Evolutionary conservation across 2,329 filamentous ascomycete genomes (phyloP).

Genomic region (Aureobasidium sp.): DNA sequence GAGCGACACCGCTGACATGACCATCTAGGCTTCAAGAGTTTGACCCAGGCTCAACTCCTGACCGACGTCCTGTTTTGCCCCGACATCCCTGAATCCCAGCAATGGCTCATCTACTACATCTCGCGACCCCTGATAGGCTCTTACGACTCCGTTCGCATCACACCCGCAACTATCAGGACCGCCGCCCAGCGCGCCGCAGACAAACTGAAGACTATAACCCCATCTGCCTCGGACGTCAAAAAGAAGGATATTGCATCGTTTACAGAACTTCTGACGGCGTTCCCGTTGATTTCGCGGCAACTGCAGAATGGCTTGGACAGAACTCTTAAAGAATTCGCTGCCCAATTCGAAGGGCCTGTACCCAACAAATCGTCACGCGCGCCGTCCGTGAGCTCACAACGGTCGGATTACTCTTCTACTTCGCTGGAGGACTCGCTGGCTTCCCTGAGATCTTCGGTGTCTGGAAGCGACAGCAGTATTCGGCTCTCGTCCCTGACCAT

Average conservation of each 20-base stretch:
- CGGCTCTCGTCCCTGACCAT: constrained; percentile 53
- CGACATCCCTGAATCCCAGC: constrained; percentile 77
- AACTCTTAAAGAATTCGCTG: constrained; percentile 81
- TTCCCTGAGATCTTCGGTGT: constrained; percentile 28
- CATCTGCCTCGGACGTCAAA: constrained; percentile 39
- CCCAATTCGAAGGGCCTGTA: constrained; percentile 75
- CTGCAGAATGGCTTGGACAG: constrained; percentile 90
- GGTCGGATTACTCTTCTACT: constrained; percentile 26
- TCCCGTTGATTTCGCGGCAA: constrained; percentile 90
- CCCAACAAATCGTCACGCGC: constrained; percentile 40
- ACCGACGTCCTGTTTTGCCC: constrained; percentile 81
- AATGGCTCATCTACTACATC: constrained; percentile 97
- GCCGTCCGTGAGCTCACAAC: constrained; percentile 28
- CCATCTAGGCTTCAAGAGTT: constrained; percentile 63
- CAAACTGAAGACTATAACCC: constrained; percentile 3
- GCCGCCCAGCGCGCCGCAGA: constrained; percentile 25
- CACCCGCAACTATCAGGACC: constrained; percentile 48
- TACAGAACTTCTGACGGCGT: constrained; percentile 78
- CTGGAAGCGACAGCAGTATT: constrained; percentile 31
- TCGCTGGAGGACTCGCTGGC: constrained; percentile 24
- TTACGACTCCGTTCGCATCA: constrained; percentile 67
- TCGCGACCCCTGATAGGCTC: constrained; percentile 77
- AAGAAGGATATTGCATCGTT: constrained; percentile 93
- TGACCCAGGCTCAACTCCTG: constrained; percentile 82
- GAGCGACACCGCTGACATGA: not conserved